Base-by-base conservation (phyloP, 768 basidiomycete genomes). In the Tricholoma terreum region DNA sequence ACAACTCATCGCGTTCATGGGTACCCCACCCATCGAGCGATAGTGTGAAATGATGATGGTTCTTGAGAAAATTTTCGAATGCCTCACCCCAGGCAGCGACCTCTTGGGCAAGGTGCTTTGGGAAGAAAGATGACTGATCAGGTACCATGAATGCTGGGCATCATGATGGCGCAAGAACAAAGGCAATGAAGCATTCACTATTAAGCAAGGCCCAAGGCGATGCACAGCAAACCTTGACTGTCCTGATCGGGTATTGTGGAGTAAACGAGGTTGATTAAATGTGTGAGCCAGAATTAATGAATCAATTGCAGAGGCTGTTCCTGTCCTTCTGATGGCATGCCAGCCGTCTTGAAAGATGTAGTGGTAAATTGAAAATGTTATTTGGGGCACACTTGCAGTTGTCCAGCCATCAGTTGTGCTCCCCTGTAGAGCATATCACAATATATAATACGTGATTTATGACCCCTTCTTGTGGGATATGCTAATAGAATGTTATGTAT, bases 21-120 rank as follows among this genome's bases (percentile, higher is more conserved):
- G 61, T 60, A 38, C 61, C 63, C 67, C 67, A 69, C 4, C 67
- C 66, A 42, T 69, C 65, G 19, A 67, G 54, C 0, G 64, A 67
- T 3, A 65, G 22, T 6, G 67, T 67, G 15, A 69, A 60, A 51
- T 69, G 64, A 9, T 36, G 14, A 19, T 60, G 55, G 10, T 51
- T 46, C 14, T 42, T 36, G 5, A 68, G 21, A 52, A 65, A 66
- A 1, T 57, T 35, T 8, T 27, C 48, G 27, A 68, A 60, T 30
- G 45, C 56, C 24, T 48, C n/a, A n/a, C n/a, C n/a, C n/a, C n/a
- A n/a, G n/a, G n/a, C n/a, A n/a, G n/a, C n/a, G n/a, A n/a, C n/a
- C 40, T 67, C 66, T 35, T 59, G 57, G 0, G 59, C 53, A 55
- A 67, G 56, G 33, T 61, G 65, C 19, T 55, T 62, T 0, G 63